Evolutionary conservation across 2,329 filamentous ascomycete species (phyloP).

Genomic region (Macrophomina pseudophaseolina): DNA sequence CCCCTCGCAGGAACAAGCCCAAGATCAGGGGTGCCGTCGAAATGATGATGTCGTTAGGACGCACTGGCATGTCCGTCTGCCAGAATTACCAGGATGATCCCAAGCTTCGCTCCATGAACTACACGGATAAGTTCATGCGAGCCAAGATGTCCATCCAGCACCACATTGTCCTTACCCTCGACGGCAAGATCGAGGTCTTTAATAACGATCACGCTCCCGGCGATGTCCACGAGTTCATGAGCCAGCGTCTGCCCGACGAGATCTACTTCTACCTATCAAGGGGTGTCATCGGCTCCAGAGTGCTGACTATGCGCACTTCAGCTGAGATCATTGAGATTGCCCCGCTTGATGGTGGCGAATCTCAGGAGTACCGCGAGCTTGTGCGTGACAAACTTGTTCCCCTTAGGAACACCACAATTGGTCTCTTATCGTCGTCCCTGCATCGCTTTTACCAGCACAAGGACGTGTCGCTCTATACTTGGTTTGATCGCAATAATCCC

Average conservation of each 20-base stretch:
- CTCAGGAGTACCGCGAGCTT: slow-evolving; percentile 79
- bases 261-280: slow-evolving; percentile 87
- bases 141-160: slow-evolving; percentile 86
- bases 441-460: slow-evolving; percentile 84
- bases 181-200: slow-evolving; percentile 77
- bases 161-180: slow-evolving; percentile 78
- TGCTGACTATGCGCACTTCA: slow-evolving; percentile 82
- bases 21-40: slow-evolving; percentile 79
- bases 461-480: slow-evolving; percentile 76
- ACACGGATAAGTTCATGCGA: slow-evolving; percentile 85
- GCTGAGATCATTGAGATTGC: slow-evolving; percentile 78
- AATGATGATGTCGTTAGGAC: slow-evolving; percentile 69
- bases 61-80: slow-evolving; percentile 75
- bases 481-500: slow-evolving; percentile 65
- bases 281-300: slow-evolving; percentile 77
- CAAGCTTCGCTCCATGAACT: slow-evolving; percentile 71
- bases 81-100: slow-evolving; percentile 80
- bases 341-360: slow-evolving; percentile 83
- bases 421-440: slow-evolving; percentile 77
- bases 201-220: slow-evolving; percentile 75
- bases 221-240: slow-evolving; percentile 88
- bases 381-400: slow-evolving; percentile 76
- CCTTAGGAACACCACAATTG: slow-evolving; percentile 76
- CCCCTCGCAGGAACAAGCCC: slow-evolving; percentile 58
- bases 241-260: slow-evolving; percentile 87